Base-by-base conservation (phyloP, 495 filamentous ascomycete genomes). In the Aspergillus asperescens region DNA sequence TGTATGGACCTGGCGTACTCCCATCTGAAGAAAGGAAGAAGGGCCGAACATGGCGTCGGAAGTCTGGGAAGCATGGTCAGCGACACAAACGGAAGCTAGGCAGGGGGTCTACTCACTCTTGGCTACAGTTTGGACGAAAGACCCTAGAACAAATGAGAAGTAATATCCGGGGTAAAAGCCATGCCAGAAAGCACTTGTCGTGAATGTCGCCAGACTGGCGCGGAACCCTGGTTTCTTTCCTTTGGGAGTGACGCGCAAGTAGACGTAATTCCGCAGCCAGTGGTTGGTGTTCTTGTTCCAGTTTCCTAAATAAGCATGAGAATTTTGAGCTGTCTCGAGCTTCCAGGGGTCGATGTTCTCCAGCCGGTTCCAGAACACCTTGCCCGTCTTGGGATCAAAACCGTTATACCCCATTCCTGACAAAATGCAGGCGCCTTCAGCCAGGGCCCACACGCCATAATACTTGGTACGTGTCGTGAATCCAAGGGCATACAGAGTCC, bases 231-330 rank as follows among this genome's bases (percentile, higher is more conserved):
- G 93, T 65, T 97, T 98, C 77, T 88, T 93, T 44, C 93, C 93
- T 57, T 87, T 87, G 3, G 93, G 93, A 4, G 93, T 98, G 2
- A 98, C 94, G 15, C 93, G 86, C 34, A 98, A 76, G 63, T 97
- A 98, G 54, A 98, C 76, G 62, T 95, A 97, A 65, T 97, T 95
- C 29, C 92, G 83, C 50, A 98, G 72, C 93, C 93, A 98, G 60
- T 88, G 82, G 67, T 96, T 98, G 15, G 93, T 97, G 68, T 98
- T 98, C 76, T 94, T 93, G 69, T 98, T 98, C 93, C 93, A 98
- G 63, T 77, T 84, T 42, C 85, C 92, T 8, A 98, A 76, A 57
- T 90, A 97, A 4, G 79, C 90, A 38, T 89, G 81, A 12, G 87
- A 85, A 64, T 97, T 98, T 68, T 96, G 90, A 1, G 94, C 94